Conservation (phyloP, 345 rosid species). For the Dipteronia dyeriana region DNA sequence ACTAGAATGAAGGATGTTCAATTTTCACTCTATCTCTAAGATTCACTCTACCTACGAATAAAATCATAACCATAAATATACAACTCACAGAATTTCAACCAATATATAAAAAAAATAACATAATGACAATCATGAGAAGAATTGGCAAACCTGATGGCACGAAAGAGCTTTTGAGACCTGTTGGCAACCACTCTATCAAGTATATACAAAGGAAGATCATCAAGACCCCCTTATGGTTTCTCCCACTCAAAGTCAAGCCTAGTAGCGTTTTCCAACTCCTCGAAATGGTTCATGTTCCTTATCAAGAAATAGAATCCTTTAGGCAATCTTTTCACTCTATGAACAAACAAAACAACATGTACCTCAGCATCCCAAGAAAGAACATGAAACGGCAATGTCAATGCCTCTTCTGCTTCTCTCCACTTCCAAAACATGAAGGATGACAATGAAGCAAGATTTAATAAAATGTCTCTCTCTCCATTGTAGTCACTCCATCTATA, state of each 20-base stretch:
- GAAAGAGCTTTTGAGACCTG: constrained; percentile 67
- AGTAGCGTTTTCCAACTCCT: constrained; percentile 51
- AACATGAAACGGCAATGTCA: constrained; percentile 70
- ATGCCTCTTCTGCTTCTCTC: constrained; percentile 50
- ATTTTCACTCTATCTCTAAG: background rate
- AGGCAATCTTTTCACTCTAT: constrained; percentile 66
- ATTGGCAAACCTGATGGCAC: constrained; percentile 66
- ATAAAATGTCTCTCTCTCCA: constrained; percentile 62
- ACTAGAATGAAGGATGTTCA: background rate
- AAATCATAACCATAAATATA: background rate
- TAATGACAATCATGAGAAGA: background rate
- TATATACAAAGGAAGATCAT: constrained; percentile 60
- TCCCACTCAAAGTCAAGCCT: constrained; percentile 66
- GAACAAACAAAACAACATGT: constrained; percentile 85
- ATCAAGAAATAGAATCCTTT: constrained; percentile 80
- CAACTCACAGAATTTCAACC: background rate
- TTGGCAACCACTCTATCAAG: constrained; percentile 59
- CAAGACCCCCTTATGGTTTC: constrained; percentile 80
- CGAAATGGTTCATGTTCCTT: constrained; percentile 80
- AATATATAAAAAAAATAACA: background rate
- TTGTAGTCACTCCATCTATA: constrained; percentile 68
- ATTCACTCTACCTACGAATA: background rate
- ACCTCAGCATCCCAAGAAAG: constrained; percentile 89
- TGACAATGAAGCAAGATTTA: constrained; percentile 82
- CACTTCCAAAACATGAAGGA: constrained; percentile 60